These are phyloP conservation scores for Hypoxylon sp. DNA, from an alignment of 2,329 filamentous ascomycete species.

Conservation along the genomic window DNA sequence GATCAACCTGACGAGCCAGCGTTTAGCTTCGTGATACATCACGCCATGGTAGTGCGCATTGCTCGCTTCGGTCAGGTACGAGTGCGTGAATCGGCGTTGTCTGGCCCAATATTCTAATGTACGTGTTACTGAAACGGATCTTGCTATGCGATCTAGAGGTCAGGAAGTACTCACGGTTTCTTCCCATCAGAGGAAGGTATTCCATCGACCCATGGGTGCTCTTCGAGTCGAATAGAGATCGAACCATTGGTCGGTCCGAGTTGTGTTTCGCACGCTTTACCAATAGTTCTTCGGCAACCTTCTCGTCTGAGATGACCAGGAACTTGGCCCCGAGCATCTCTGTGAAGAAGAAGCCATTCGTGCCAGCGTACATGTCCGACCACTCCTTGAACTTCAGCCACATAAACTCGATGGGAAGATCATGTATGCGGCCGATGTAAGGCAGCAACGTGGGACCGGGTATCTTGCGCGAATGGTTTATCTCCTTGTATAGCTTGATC, in stretches of 20 bases:
- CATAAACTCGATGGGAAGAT: slow-evolving; percentile 58
- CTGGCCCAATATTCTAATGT: slow-evolving; percentile 62
- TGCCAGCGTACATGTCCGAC: slow-evolving; percentile 45
- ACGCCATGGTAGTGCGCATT: slow-evolving; percentile 47
- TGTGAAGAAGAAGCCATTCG: slow-evolving; percentile 47
- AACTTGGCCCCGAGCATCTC: slow-evolving; percentile 49
- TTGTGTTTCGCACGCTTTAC: slow-evolving; percentile 61
- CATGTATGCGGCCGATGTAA: slow-evolving; percentile 53
- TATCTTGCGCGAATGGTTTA: slow-evolving; percentile 44
- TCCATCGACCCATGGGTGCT: slow-evolving; percentile 63
- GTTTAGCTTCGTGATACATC: slow-evolving; percentile 63
- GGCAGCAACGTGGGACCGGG: slow-evolving; percentile 48
- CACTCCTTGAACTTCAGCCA: slow-evolving; percentile 62
- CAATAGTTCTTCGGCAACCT: slow-evolving; percentile 60
- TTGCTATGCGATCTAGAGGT: not conserved
- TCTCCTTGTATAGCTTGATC: slow-evolving; percentile 41
- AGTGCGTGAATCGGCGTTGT: slow-evolving; percentile 61
- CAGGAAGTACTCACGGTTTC: slow-evolving; percentile 58
- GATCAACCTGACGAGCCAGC: slow-evolving; percentile 59
- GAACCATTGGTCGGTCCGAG: slow-evolving; percentile 58
- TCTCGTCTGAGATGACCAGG: slow-evolving; percentile 60
- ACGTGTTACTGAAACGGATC: slow-evolving; percentile 3
- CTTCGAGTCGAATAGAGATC: slow-evolving; percentile 63
- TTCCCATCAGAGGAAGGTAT: slow-evolving; percentile 64
- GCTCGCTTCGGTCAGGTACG: slow-evolving; percentile 55